Evolutionary conservation across 345 rosid species (phyloP).

Genomic region (Populus simonii): DNA sequence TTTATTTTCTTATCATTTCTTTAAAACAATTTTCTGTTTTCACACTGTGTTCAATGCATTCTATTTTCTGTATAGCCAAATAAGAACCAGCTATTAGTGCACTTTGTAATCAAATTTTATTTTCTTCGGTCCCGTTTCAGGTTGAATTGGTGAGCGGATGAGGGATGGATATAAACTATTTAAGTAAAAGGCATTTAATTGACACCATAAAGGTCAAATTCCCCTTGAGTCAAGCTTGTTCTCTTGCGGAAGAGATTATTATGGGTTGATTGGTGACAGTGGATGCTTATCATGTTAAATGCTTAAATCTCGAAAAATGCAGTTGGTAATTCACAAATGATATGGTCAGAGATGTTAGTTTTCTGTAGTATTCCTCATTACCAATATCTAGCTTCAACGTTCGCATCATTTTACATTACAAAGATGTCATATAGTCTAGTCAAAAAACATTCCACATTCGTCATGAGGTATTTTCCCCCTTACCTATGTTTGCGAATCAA

Average conservation of each 20-base stretch:
- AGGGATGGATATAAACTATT: not conserved
- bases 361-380: not conserved
- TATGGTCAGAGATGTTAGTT: not conserved
- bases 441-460: not conserved
- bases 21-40: not conserved
- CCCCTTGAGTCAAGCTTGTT: not conserved
- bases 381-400: not conserved
- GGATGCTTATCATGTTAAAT: not conserved
- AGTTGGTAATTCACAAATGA: not conserved
- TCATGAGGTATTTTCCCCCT: not conserved
- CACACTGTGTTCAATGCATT: not conserved
- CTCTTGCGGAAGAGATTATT: not conserved
- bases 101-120: not conserved
- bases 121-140: not conserved
- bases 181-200: not conserved
- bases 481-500: not conserved
- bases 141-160: not conserved
- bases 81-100: not conserved
- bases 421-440: not conserved
- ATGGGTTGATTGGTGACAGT: not conserved
- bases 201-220: not conserved
- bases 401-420: not conserved
- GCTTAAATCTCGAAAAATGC: not conserved
- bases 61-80: not conserved
- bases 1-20: not conserved